Evolutionary conservation across 768 basidiomycete species (phyloP).

Genomic region (Epithele typhae): DNA sequence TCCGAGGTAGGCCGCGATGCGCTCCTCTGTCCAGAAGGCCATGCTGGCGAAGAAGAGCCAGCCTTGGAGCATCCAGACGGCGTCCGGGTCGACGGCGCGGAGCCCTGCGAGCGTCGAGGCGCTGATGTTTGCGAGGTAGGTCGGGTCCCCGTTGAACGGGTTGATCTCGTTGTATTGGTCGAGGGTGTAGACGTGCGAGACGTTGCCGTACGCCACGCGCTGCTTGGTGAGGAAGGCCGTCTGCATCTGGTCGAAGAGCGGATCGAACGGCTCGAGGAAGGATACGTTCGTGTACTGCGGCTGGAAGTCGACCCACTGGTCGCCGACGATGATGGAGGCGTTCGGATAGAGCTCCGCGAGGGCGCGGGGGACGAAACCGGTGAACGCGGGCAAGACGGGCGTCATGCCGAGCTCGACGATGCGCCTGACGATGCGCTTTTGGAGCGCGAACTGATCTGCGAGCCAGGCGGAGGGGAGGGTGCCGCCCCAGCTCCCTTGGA

Average conservation of each 20-base stretch:
- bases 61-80: conserved; percentile 40
- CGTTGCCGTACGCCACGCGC: conserved; percentile 31
- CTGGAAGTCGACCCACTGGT: conserved; percentile 34
- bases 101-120: conserved; percentile 33
- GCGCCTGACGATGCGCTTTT: conserved; percentile 32
- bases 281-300: conserved; percentile 30
- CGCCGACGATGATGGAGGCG: conserved; percentile 31
- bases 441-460: conserved; percentile 33
- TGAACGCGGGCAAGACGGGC: conserved; percentile 37
- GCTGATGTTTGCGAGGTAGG: conserved; percentile 31
- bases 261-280: conserved; percentile 38
- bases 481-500: conserved; percentile 37
- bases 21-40: conserved; percentile 38
- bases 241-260: conserved; percentile 33
- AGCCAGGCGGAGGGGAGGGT: conserved; percentile 34
- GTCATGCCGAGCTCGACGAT: conserved; percentile 41
- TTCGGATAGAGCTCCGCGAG: conserved; percentile 29
- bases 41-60: conserved; percentile 36
- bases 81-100: conserved; percentile 35
- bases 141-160: conserved; percentile 29
- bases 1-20: conserved; percentile 35
- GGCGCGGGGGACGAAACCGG: conserved; percentile 36
- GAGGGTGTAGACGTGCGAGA: conserved; percentile 40
- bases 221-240: conserved; percentile 36
- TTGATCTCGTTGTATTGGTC: conserved; percentile 42